A percentile compares a stretch with the other conserved stretches of the same genome.
phyloP scores from a whole-genome alignment of 2,329 filamentous ascomycete genomes.

The Huntiella abstrusa region DNA sequence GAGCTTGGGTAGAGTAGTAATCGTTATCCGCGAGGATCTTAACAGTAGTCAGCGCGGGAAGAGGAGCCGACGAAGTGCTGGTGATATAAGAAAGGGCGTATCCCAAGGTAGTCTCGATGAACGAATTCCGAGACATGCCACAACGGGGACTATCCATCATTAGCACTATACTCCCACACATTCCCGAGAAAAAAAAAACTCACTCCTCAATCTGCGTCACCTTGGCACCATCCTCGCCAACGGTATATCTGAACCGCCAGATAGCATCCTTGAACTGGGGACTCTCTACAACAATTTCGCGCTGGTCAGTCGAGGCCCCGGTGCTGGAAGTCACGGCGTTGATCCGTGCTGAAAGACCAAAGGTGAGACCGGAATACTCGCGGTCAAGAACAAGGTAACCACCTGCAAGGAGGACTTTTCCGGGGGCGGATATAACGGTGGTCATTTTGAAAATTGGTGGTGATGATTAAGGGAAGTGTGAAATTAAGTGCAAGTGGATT shows the following conservation, averaged over 20 bases:
- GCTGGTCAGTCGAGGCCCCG: conserved; percentile 38
- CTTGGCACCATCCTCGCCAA: conserved; percentile 53
- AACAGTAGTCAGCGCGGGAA: conserved; percentile 42
- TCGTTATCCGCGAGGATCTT: conserved; percentile 84
- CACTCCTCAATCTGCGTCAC: conserved; percentile 65
- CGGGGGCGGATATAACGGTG: conserved; percentile 65
- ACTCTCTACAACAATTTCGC: conserved; percentile 68
- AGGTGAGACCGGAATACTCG: conserved; percentile 57
- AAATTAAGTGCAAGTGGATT: no score
- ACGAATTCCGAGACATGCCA: conserved; percentile 41
- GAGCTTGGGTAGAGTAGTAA: conserved; percentile 60
- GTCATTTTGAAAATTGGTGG: not conserved
- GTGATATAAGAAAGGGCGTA: conserved; percentile 73
- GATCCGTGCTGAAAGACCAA: conserved; percentile 49
- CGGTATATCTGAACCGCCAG: conserved; percentile 72
- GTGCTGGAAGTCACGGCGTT: conserved; percentile 37
- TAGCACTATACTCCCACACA: not conserved
- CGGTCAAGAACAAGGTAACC: conserved; percentile 90
- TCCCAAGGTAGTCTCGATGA: conserved; percentile 78
- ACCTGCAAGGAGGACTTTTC: conserved; percentile 86
- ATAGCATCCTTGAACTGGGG: conserved; percentile 77
- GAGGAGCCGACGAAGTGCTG: conserved; percentile 16
- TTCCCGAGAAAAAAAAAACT: conserved; percentile 21
- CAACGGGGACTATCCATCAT: not conserved
- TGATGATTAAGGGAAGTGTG: no score